These are phyloP conservation scores for Clausena lansium DNA, from an alignment of 345 rosid genomes.

Conservation along the genomic window DNA sequence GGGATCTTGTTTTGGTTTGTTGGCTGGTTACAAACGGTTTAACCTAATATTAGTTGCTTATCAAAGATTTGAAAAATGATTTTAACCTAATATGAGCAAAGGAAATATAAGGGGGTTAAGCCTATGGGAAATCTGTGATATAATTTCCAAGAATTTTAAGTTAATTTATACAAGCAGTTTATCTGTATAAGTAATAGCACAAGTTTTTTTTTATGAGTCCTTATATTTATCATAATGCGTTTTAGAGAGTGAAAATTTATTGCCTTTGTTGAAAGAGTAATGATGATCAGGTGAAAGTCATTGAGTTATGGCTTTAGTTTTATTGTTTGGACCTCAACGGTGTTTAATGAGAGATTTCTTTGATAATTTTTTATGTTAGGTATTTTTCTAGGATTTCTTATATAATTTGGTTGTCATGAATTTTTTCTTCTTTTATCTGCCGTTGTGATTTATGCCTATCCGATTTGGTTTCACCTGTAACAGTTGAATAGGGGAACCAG, in stretches of 20 bases:
- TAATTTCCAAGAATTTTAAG: background rate
- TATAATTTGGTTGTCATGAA: background rate
- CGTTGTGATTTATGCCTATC: background rate
- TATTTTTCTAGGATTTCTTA: background rate
- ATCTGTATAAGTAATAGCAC: background rate
- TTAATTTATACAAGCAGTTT: background rate
- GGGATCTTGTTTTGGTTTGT: background rate
- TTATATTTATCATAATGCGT: background rate
- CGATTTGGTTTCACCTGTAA: conserved; percentile 21
- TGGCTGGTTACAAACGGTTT: background rate
- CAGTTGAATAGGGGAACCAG: conserved; percentile 74
- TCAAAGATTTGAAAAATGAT: background rate
- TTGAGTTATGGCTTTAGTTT: background rate
- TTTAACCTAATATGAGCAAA: background rate
- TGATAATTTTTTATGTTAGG: background rate
- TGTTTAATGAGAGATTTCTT: background rate
- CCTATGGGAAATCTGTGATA: background rate
- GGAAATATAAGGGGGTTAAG: background rate
- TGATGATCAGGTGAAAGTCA: background rate
- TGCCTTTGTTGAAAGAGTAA: background rate
- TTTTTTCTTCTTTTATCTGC: background rate
- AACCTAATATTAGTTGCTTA: background rate
- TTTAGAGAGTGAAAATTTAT: background rate
- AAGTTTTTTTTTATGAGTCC: background rate
- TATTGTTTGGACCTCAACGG: background rate